phyloP scores from a whole-genome alignment of 768 basidiomycete species.

The Asterophora parasitica region DNA sequence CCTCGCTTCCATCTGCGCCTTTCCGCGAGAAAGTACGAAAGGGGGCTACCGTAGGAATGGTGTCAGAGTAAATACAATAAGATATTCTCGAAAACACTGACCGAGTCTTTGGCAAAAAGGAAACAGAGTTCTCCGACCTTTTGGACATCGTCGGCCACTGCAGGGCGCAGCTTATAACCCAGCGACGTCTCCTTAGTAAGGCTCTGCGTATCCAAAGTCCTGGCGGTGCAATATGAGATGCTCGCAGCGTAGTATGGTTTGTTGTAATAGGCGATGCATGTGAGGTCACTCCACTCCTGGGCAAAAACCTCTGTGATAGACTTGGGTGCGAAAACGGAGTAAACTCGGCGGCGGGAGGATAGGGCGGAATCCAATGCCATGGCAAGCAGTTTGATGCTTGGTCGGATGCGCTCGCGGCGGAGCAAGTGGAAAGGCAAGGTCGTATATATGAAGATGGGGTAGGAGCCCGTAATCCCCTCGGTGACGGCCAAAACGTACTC shows the following conservation, averaged over 20 bases:
- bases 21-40: constrained; percentile 39
- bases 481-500: constrained; percentile 60
- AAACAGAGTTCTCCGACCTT: constrained; percentile 45
- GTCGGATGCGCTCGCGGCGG: constrained; percentile 27
- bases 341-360: constrained; percentile 41
- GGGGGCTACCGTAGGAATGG: constrained; percentile 34
- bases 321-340: constrained; percentile 61
- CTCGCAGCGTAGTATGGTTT: constrained; percentile 61
- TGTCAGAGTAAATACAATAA: not conserved
- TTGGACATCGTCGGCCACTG: constrained; percentile 29
- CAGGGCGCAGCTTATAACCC: constrained; percentile 39
- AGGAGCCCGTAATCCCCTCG: constrained; percentile 45
- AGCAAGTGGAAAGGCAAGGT: constrained; percentile 37
- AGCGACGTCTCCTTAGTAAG: constrained; percentile 18
- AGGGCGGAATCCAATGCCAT: constrained; percentile 24
- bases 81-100: constrained; percentile 27
- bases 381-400: constrained; percentile 40
- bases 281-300: constrained; percentile 40
- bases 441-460: constrained; percentile 65
- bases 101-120: constrained; percentile 55
- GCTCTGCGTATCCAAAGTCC: constrained; percentile 28
- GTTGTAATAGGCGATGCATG: constrained; percentile 32
- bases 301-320: constrained; percentile 43
- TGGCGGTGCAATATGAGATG: constrained; percentile 48
- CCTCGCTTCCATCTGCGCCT: constrained; percentile 47